Evolutionary conservation across 2,329 filamentous ascomycete genomes (phyloP), one percentile per base, ranked within the genome.

Genomic region (Pseudogymnoascus sp.): DNA sequence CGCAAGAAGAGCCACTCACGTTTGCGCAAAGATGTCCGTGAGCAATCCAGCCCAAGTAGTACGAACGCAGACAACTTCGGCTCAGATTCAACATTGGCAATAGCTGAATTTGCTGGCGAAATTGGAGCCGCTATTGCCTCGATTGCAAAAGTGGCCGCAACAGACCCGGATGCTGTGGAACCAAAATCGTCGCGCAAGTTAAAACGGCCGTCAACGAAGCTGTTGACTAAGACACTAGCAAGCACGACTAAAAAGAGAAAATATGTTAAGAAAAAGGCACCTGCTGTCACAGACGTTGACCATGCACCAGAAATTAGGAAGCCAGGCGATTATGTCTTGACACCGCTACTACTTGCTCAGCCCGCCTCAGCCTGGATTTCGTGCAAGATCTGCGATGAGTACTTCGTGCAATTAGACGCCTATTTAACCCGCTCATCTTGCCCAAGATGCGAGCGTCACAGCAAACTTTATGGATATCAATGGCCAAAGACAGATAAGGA

Each of bases 401-500:
- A 86, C 62, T 99, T 97, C 70, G 87, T 97, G 5, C 92, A 97
- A 71, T 80, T 84, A 38, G 88, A 97, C 64, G 90, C 90, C 0
- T 96, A 95, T 71, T 86, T 86, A 65, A 96, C 92, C 1, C 84
- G 87, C 58, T 85, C 88, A 56, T 87, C 90, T 13, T 99, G 94
- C 71, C 92, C 90, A 3, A 84, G 94, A 5, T 99, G 94, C 72
- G 94, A 99, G 74, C 83, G 94, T 0, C 94, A 99, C 70, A 95
- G 89, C 13, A 97, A 95, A 75, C 76, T 99, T 0, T 99, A 97
- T 71, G 95, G 95, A 0, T 96, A 89, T 69, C 79, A 88, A 61
- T 99, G 94, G 94, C 94, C 94, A 5, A 96, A 99, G 76, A 97
- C 94, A 0, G 88, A 96, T 62, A 87, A 80, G 63, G 84, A 87